Evolutionary conservation across 768 basidiomycete species (phyloP).

Genomic region (Podaxis rugospora): DNA sequence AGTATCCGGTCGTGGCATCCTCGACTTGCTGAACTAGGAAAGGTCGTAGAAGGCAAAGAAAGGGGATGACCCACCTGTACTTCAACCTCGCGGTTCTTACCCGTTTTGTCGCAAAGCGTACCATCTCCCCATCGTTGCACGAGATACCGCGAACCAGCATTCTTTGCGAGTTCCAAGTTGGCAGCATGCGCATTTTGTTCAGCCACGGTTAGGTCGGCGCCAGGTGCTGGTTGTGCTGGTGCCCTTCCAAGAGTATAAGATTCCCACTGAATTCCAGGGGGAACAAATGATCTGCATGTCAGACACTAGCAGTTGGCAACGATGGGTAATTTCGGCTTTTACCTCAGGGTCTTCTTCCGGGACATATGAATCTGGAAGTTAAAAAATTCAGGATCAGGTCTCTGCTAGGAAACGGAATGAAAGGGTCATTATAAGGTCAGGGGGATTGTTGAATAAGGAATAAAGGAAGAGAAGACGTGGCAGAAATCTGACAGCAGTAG

Average conservation of each 20-base stretch:
- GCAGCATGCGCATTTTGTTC: conserved; percentile 60
- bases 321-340: conserved; percentile 23
- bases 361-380: conserved; percentile 55
- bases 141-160: conserved; percentile 82
- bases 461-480: conserved; percentile 8
- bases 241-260: conserved; percentile 76
- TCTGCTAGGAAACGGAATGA: conserved; percentile 13
- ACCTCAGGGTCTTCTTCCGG: conserved; percentile 87
- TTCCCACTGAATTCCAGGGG: conserved; percentile 50
- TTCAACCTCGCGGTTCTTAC: conserved; percentile 83
- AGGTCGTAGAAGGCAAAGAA: conserved; percentile 13
- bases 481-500: conserved; percentile 17
- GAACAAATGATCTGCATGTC: conserved; percentile 4
- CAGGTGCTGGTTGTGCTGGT: conserved; percentile 52
- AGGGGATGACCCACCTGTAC: conserved; percentile 66
- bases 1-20: conserved; percentile 13
- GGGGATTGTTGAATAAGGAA: conserved; percentile 5
- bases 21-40: background rate
- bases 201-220: conserved; percentile 60
- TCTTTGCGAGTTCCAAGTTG: conserved; percentile 74
- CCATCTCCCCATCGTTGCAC: conserved; percentile 91
- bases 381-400: conserved; percentile 15
- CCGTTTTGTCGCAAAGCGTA: conserved; percentile 90
- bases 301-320: conserved; percentile 18
- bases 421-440: conserved; percentile 11